Evolutionary conservation across 345 rosid genomes (phyloP).

Genomic region (Rhodomyrtus tomentosa): DNA sequence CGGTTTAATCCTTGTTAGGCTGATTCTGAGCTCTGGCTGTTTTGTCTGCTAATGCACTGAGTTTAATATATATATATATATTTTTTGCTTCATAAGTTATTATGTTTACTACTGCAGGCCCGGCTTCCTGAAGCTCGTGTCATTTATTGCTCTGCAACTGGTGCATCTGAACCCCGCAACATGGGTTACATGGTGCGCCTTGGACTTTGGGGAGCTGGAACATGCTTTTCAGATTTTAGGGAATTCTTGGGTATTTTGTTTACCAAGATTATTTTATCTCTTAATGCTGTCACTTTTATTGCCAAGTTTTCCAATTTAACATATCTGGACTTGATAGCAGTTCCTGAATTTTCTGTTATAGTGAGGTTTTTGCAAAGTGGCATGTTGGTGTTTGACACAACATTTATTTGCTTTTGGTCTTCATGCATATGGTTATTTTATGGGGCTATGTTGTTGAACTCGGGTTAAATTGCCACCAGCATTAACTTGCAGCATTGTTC

Average conservation of each 20-base stretch:
- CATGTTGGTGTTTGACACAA: background rate
- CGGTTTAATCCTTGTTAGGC: background rate
- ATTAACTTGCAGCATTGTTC: background rate
- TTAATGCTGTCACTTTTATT: background rate
- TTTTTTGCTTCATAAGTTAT: background rate
- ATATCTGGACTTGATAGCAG: background rate
- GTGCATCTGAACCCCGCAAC: constrained; percentile 99
- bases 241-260: constrained; percentile 54
- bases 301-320: background rate
- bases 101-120: constrained; percentile 40
- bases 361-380: background rate
- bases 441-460: background rate
- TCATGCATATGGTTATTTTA: background rate
- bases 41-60: background rate
- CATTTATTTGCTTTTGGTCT: background rate
- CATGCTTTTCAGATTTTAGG: constrained; percentile 66
- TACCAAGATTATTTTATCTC: constrained; percentile 32
- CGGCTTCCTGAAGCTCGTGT: constrained; percentile 93
- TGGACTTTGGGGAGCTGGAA: constrained; percentile 99
- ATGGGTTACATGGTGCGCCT: constrained; percentile 99
- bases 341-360: background rate
- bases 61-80: background rate
- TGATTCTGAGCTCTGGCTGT: background rate
- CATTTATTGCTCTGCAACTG: constrained; percentile 97
- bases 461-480: background rate